Evolutionary conservation across 1,139 yeast species (phyloP), one percentile per base, ranked within the genome.

Genomic region (Taiozyma onychis): DNA sequence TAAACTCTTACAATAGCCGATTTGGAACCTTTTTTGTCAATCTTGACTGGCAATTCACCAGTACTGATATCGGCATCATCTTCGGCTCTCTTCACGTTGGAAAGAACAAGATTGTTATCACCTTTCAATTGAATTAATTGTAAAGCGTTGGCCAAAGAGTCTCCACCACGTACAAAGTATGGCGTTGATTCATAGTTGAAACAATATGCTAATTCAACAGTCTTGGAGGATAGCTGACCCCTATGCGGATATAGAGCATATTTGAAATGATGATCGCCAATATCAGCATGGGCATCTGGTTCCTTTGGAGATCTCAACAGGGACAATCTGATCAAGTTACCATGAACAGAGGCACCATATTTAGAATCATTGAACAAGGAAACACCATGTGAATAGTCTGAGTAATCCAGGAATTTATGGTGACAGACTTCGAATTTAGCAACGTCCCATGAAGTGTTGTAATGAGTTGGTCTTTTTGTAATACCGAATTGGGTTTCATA

Each of bases 351-450:
- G 56, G 88, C 95, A 14, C 98, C 98, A 62, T 90, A 93, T 69
- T 93, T 93, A 66, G 83, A 78, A 68, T 89, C 85, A 66, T 91
- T 93, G 61, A 93, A 66, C 27, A 93, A 70, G 0, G 95, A 78
- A n/a, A 90, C 96, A 62, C 98, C 98, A 63, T 88, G 90, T 54
- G 80, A 80, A 66, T 73, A 80, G 62, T 89, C 98, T 39, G 95
- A 85, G 62, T 88, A 82, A 65, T 93, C 98, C 65, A 95, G 91
- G 72, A 89, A 93, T 65, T 88, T 88, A 68, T 93, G 98, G 61
- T 87, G 91, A 60, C 97, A 88, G 22, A 90, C 97, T 69, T 93
- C 99, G 68, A 93, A 93, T 68, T 90, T 90, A 53, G 98, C 98
- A 42, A 85, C 85, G 64, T 91, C 99, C 98, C 98, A 91, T 1